A percentile compares a stretch with the other conserved stretches of the same genome.
These are phyloP conservation scores for Penicillium thymicola DNA, from an alignment of 2,329 filamentous ascomycete genomes.

Conservation along the genomic window DNA sequence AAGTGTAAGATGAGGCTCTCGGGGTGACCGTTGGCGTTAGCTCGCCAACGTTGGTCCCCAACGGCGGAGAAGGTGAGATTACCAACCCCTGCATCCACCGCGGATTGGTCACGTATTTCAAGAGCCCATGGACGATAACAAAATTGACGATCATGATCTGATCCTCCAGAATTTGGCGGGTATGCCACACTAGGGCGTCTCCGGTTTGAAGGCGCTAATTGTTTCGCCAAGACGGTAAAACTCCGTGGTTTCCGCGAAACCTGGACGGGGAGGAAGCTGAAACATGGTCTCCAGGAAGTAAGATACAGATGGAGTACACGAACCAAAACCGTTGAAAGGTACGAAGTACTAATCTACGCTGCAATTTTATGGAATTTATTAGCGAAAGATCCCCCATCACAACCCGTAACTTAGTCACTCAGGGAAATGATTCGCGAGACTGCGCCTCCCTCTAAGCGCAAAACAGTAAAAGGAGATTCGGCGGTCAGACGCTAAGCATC, in stretches of 20 bases:
- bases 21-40: not conserved
- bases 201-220: not conserved
- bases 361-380: not conserved
- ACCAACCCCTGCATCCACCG: not conserved
- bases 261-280: not conserved
- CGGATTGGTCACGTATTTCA: not conserved
- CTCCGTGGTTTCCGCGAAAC: not conserved
- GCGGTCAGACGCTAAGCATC: slow-evolving; percentile 19
- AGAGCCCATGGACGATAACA: not conserved
- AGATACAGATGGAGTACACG: not conserved
- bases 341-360: not conserved
- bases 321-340: not conserved
- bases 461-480: slow-evolving; percentile 8
- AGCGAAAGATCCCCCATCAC: not conserved
- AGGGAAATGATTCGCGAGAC: slow-evolving; percentile 8
- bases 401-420: not conserved
- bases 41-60: not conserved
- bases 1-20: slow-evolving; percentile 6
- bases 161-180: not conserved
- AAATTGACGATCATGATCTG: not conserved
- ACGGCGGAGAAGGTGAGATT: not conserved
- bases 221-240: not conserved
- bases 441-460: slow-evolving; percentile 12
- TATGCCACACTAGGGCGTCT: not conserved
- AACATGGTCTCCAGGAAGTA: not conserved